Base-by-base conservation (phyloP, 73 alveolate species). In the Symbiodinium natans region DNA sequence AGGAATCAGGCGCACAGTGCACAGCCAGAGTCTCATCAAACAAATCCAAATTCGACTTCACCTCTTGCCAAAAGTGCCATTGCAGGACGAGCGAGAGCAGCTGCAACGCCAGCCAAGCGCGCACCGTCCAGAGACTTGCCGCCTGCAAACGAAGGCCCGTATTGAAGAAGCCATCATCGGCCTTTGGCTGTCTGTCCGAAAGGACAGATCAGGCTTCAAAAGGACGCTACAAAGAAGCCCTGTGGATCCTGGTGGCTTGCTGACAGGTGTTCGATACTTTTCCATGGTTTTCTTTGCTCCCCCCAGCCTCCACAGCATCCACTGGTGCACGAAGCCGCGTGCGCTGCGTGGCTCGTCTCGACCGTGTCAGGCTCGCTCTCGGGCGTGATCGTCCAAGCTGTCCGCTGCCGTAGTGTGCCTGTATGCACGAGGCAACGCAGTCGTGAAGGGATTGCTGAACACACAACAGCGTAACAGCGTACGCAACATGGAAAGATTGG, bases 331-430 rank as follows among this genome's bases (percentile, higher is more conserved):
- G 71, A 29, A 39, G 41, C 75, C 86, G 41, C 25, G 52, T 54
- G 23, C 52, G 74, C 56, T 41, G 52, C 33, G 52, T 27, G 34
- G n/a, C 36, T 33, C 38, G 63, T 15, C 42, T n/a, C 6, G 87
- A 36, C 11, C 85, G 84, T 15, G 74, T 29, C 15, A 40, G 23
- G 95, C 43, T 63, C 41, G 40, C 41, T 77, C 39, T 90, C 48
- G 38, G 88, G 77, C 87, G 41, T 27, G 88, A 7, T 17, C 96
- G 75, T 40, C 96, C 96, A 68, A 88, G 42, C 38, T 56, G 31
- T 43, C 88, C 38, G 46, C 88, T 90, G 75, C 96, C 96, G 29
- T 90, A 90, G 75, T 90, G n/a, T 17, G 96, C 96, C 96, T 63
- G n/a, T 75, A 41, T n/a, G 36, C 92, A 23, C 8, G 27, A 29